Evolutionary conservation across 2,329 filamentous ascomycete genomes (phyloP), one percentile per base, ranked within the genome.

Genomic region (Zymoseptoria passerinii): DNA sequence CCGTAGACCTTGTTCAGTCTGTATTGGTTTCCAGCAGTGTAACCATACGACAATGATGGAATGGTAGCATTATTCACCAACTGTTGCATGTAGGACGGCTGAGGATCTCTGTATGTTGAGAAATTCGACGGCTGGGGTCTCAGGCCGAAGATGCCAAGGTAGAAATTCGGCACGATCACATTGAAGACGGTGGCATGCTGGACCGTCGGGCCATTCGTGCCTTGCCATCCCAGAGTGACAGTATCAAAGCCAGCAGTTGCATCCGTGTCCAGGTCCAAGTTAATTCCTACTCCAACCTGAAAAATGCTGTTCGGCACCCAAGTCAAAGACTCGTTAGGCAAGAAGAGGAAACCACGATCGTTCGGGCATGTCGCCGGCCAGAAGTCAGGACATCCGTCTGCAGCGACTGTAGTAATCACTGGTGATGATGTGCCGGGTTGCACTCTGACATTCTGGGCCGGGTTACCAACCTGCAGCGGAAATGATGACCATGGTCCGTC

Each of bases 221-320:
- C 71, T 56, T 71, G 69, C 71, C 70, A 73, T 48, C 71, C 72
- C 19, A 74, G 59, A 2, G 63, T 68, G 19, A 71, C 65, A 8
- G 63, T 69, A 49, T 74, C 72, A 29, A 69, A 73, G 2, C 71
- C 71, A 29, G 65, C 67, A 35, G 65, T 53, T 3, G 67, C 70
- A 28, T 55, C 61, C 13, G 65, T 67, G 50, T 70, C 67, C 54
- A 68, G 73, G 3, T 80, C 81, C 8, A 87, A 74, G 60, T 84
- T 80, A 20, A 71, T 67, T 62, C 80, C 77, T 28, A 86, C 74
- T 52, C 82, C 84, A 44, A 88, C 75, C 62, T 82, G 75, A 76
- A 80, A 89, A 48, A 78, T 77, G 48, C 84, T 86, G 53, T 87
- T 76, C 1, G 80, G 64, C 18, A 76, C 73, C 84, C 85, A 90